These are phyloP conservation scores for Amanita exitialis DNA, from an alignment of 768 basidiomycete species.

Conservation along the genomic window DNA sequence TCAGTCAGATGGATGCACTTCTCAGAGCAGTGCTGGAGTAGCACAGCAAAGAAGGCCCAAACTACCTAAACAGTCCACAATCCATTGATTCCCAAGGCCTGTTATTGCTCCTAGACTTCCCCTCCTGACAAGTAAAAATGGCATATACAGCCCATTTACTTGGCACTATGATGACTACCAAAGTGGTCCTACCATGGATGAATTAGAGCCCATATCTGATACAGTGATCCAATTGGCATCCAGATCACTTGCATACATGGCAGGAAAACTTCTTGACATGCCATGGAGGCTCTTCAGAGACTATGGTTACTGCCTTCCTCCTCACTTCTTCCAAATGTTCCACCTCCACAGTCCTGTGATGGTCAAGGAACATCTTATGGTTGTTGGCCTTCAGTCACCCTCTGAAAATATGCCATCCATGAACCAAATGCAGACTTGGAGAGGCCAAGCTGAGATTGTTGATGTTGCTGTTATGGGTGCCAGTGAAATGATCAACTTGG, in stretches of 20 bases:
- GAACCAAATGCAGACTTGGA: neutral
- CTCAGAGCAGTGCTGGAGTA: too few relatives aligned
- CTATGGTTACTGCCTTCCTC: too few relatives aligned
- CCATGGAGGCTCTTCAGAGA: slow-evolving; percentile 8
- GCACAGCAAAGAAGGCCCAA: too few relatives aligned
- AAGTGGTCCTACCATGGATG: slow-evolving; percentile 6
- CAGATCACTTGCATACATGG: slow-evolving; percentile 8
- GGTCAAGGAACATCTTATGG: slow-evolving; percentile 9
- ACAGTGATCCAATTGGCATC: neutral
- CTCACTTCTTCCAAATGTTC: too few relatives aligned
- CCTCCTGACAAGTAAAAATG: neutral
- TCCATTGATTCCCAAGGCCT: neutral
- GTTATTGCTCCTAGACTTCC: neutral
- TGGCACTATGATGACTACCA: slow-evolving; percentile 10
- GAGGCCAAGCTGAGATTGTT: neutral
- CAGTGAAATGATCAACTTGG: too few relatives aligned
- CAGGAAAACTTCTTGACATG: slow-evolving; percentile 7
- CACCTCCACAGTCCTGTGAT: neutral
- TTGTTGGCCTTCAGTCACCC: neutral
- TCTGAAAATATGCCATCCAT: too few relatives aligned
- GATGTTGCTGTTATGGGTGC: neutral
- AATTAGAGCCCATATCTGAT: slow-evolving; percentile 6
- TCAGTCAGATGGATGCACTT: too few relatives aligned
- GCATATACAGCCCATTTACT: neutral
- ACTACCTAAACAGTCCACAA: too few relatives aligned